phyloP scores from a whole-genome alignment of 768 basidiomycete species.

The Kwoniella pini region DNA sequence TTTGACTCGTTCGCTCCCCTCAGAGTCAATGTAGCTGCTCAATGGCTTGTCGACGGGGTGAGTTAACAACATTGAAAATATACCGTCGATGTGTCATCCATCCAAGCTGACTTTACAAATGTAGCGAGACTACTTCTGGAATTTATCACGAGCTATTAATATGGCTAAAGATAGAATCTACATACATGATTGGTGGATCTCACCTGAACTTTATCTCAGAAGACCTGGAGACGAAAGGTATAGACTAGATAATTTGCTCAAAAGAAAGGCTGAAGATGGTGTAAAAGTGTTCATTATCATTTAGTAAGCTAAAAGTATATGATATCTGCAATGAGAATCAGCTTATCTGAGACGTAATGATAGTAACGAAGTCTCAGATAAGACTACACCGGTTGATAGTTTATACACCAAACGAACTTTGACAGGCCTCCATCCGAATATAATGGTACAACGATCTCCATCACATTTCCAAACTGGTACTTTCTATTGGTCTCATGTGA shows the following conservation, averaged over 20 bases:
- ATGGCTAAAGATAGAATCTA: conserved; percentile 85
- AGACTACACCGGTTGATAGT: conserved; percentile 93
- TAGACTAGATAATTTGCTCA: conserved; percentile 78
- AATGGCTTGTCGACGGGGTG: conserved; percentile 98
- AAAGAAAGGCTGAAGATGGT: conserved; percentile 89
- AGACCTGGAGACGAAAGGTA: conserved; percentile 82
- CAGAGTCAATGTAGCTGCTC: conserved; percentile 85
- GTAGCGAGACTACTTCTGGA: conserved; percentile 98
- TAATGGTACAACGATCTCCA: conserved; percentile 94
- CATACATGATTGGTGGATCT: conserved; percentile 95
- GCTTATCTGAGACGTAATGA: conserved; percentile 13
- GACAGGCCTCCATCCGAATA: conserved; percentile 78
- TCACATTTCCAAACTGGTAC: conserved; percentile 97
- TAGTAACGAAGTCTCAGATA: conserved; percentile 92
- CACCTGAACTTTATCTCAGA: conserved; percentile 74
- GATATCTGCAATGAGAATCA: no score
- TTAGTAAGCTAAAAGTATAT: conserved; percentile 70
- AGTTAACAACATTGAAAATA: conserved; percentile 46
- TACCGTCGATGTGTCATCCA: background rate
- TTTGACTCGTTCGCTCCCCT: conserved; percentile 94
- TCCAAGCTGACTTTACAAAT: conserved; percentile 5
- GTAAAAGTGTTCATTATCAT: conserved; percentile 95
- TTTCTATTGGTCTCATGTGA: conserved; percentile 97
- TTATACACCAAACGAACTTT: conserved; percentile 88
- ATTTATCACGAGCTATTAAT: conserved; percentile 83